Conservation (phyloP, 257 asterid species). For the Scutellaria minor region DNA sequence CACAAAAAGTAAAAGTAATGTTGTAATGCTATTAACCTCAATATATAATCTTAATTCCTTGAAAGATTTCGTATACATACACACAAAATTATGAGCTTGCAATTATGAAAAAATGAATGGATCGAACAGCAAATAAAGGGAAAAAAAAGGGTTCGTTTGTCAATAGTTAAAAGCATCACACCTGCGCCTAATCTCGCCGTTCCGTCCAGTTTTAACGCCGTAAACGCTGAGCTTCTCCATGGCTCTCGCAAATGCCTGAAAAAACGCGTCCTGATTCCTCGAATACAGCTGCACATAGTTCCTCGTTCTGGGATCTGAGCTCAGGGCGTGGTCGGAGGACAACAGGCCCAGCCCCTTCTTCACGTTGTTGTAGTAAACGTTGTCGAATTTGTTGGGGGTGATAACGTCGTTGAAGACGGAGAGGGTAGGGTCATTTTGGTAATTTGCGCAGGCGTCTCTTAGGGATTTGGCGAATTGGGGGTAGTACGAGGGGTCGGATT, state of each 20-base stretch:
- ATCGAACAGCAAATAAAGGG: conserved; percentile 23
- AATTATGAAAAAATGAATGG: conserved; percentile 24
- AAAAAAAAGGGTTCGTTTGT: conserved; percentile 6
- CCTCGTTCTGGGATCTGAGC: conserved; percentile 64
- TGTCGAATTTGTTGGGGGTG: conserved; percentile 79
- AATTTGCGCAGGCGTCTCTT: conserved; percentile 66
- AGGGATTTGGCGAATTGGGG: conserved; percentile 66
- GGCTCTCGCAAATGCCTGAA: conserved; percentile 74
- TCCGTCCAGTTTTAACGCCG: conserved; percentile 65
- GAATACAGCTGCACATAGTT: conserved; percentile 59
- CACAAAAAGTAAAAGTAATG: too few relatives aligned
- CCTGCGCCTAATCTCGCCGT: conserved; percentile 90
- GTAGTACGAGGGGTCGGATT: conserved; percentile 73
- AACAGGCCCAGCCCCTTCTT: conserved; percentile 72
- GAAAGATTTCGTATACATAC: conserved; percentile 33
- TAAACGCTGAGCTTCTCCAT: conserved; percentile 79
- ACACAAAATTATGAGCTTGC: conserved; percentile 25
- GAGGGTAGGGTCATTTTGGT: conserved; percentile 60
- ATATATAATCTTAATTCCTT: conserved; percentile 29
- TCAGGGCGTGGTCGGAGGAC: conserved; percentile 66
- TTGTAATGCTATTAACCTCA: not conserved
- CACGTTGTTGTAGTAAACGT: conserved; percentile 64
- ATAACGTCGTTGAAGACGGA: conserved; percentile 83
- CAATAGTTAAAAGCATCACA: conserved; percentile 80
- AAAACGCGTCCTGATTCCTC: conserved; percentile 60